A percentile compares a stretch with the other conserved stretches of the same genome.
phyloP scores from a whole-genome alignment of 768 basidiomycete genomes.

The Symmetrospora coprosmae region DNA sequence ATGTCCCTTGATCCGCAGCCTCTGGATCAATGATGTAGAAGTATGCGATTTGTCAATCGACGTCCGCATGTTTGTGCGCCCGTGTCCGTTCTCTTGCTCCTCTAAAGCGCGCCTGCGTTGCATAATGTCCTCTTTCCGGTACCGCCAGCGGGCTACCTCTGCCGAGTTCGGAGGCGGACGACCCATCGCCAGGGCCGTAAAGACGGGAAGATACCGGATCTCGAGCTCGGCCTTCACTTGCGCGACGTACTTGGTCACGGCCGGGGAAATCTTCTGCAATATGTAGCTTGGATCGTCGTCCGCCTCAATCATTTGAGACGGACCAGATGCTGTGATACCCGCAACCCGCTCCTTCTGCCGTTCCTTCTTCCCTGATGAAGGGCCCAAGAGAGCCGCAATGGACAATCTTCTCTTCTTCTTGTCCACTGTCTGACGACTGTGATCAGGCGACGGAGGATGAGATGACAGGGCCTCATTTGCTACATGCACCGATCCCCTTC shows the following conservation, averaged over 20 bases:
- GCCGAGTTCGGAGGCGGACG: not conserved
- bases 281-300: not conserved
- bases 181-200: slow-evolving; percentile 3
- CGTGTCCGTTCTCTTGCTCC: too few species aligned
- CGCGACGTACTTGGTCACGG: slow-evolving; percentile 10
- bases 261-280: not conserved
- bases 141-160: slow-evolving; percentile 1
- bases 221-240: slow-evolving; percentile 5
- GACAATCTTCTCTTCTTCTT: slow-evolving; percentile 3
- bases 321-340: not conserved
- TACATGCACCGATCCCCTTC: not conserved
- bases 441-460: not conserved
- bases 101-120: too few species aligned
- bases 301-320: not conserved
- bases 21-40: not conserved
- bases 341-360: not conserved
- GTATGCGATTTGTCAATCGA: too few species aligned
- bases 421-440: too few species aligned
- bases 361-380: not conserved
- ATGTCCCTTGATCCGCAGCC: not conserved
- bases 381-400: not conserved
- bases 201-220: slow-evolving; percentile 5
- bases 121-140: not conserved
- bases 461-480: not conserved
- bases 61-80: too few species aligned